A percentile compares a stretch with the other conserved stretches of the same genome.
Evolutionary conservation across 2,329 filamentous ascomycete genomes (phyloP).

Genomic region (Phyllosticta ampelicida): DNA sequence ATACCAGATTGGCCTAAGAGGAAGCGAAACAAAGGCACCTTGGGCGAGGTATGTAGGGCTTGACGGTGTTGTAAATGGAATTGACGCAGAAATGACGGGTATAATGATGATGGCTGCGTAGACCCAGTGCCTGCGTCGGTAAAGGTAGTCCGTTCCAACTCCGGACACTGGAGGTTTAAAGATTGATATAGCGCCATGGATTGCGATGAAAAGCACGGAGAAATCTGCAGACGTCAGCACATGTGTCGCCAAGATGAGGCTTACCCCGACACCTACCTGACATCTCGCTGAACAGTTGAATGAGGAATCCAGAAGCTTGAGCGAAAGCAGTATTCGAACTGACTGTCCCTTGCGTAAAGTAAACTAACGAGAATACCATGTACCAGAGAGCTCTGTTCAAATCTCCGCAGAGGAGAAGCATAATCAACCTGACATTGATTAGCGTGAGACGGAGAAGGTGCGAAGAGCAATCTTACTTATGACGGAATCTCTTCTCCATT

Average conservation of each 20-base stretch:
- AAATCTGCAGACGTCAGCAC: conserved; percentile 39
- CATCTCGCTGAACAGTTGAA: conserved; percentile 55
- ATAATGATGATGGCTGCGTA: conserved; percentile 47
- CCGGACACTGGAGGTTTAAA: conserved; percentile 41
- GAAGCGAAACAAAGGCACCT: conserved; percentile 60
- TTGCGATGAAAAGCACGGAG: conserved; percentile 59
- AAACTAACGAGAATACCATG: conserved; percentile 52
- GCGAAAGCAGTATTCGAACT: conserved; percentile 42
- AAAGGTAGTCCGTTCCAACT: conserved; percentile 50
- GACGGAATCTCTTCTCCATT: conserved; percentile 64
- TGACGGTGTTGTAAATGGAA: conserved; percentile 51
- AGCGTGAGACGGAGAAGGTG: background rate
- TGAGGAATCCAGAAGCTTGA: conserved; percentile 57
- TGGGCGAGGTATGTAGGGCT: conserved; percentile 48
- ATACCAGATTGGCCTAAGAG: conserved; percentile 57
- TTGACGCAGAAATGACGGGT: conserved; percentile 48
- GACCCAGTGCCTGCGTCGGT: conserved; percentile 52
- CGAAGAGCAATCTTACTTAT: conserved; percentile 45
- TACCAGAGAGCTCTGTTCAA: conserved; percentile 60
- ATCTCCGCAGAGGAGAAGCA: conserved; percentile 63
- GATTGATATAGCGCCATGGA: conserved; percentile 64
- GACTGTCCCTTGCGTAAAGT: conserved; percentile 44
- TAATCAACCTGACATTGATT: conserved; percentile 48
- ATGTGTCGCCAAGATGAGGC: conserved; percentile 7
- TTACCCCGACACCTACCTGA: conserved; percentile 36